Evolutionary conservation across 129 eudicot species (phyloP).

Genomic region (Tanacetum coccineum): DNA sequence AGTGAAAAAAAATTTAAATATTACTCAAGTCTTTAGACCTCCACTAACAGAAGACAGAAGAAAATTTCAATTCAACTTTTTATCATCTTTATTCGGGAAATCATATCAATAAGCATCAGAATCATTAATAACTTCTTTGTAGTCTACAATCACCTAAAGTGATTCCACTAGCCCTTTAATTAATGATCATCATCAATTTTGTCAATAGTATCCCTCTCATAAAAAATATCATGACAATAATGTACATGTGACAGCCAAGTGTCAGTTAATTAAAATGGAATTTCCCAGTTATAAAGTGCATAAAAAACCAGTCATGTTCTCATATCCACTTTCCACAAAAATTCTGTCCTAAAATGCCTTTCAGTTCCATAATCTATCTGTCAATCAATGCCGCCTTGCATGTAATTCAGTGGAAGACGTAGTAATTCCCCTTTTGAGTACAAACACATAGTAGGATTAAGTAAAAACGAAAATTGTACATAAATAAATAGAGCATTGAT

Average conservation of each 20-base stretch:
- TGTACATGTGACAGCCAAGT: neutral
- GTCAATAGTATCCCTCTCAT: neutral
- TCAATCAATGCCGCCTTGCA: slow-evolving; percentile 3
- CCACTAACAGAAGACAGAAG: slow-evolving; percentile 14
- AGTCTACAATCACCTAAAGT: neutral
- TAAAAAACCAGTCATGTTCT: neutral
- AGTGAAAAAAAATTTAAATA: neutral
- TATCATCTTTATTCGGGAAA: slow-evolving; percentile 5
- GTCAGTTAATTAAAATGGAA: neutral
- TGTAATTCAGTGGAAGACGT: neutral
- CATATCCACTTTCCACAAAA: neutral
- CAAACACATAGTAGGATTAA: neutral
- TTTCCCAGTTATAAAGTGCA: neutral
- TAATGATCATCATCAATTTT: slow-evolving; percentile 8
- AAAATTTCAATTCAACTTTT: neutral
- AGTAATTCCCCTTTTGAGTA: neutral
- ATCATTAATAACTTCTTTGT: slow-evolving; percentile 1
- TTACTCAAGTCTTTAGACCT: slow-evolving; percentile 4
- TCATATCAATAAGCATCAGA: slow-evolving; percentile 10
- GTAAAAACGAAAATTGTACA: too few relatives aligned
- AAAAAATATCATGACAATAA: neutral
- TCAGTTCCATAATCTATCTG: neutral
- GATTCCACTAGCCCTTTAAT: slow-evolving; percentile 5
- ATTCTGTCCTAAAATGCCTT: neutral
- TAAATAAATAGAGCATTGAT: too few relatives aligned